Evolutionary conservation across 2,329 filamentous ascomycete species (phyloP), one percentile per base, ranked within the genome.

Genomic region (Exophiala sp.): DNA sequence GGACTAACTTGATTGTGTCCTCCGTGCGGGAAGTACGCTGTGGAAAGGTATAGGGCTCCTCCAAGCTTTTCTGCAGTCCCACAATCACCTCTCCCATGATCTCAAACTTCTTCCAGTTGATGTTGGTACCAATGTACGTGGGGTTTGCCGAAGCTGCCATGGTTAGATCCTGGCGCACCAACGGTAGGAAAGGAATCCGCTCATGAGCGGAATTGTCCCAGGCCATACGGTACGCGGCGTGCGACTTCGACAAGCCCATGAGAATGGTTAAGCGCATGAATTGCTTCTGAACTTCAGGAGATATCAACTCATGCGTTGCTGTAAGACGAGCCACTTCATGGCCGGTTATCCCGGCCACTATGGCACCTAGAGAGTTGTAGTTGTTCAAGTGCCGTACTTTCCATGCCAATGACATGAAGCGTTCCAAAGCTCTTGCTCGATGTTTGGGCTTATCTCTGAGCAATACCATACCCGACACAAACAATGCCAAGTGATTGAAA

Each of bases 71-170:
- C 78, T 96, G 94, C 47, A 98, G 83, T 1, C 88, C 85, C 52
- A 96, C 75, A 46, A 97, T 78, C 3, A 96, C 86, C 60, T 97
- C 91, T 5, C 90, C 90, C 69, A 97, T 82, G 24, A 98, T 85
- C 68, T 97, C 91, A 62, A 97, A 98, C 66, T 98, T 98, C 69
- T 85, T 89, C 93, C 93, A 98, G 66, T 97, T 97, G 65, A 98
- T 87, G 53, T 81, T 77, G 1, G 79, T 76, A 6, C 86, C 88
- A 1, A 97, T 74, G 65, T 95, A 91, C 0, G 93, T 97, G 62
- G 81, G 81, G 67, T 93, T 96, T 27, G 91, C 93, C 68, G 95
- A 87, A 63, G 95, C 88, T 0, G 93, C 91, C 10, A 86, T 88
- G 1, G 95, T 88, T 19, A 98, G 76, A 69, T 98, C 93, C 57